Conservation (phyloP, 495 filamentous ascomycete genomes). For the Aspergillus avenaceus region DNA sequence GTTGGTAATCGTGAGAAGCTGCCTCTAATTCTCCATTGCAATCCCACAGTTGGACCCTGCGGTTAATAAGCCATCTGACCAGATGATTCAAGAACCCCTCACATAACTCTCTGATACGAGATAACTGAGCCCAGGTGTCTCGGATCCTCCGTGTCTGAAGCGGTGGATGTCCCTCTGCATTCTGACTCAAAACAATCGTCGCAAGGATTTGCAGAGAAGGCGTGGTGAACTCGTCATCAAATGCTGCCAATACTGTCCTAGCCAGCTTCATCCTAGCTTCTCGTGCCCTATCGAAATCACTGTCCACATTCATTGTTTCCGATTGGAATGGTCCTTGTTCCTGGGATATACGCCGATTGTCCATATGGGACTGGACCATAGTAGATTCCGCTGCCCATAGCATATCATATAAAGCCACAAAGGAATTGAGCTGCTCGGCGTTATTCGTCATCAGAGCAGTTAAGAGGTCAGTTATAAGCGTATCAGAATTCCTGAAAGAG, state of each 20-base stretch:
- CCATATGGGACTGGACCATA: constrained; percentile 22
- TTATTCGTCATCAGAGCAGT: constrained; percentile 14
- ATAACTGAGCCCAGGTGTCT: constrained; percentile 16
- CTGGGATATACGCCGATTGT: constrained; percentile 20
- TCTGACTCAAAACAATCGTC: constrained; percentile 15
- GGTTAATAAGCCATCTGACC: constrained; percentile 25
- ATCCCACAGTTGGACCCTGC: constrained; percentile 26
- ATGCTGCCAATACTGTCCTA: constrained; percentile 19
- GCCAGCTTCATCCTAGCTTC: constrained; percentile 17
- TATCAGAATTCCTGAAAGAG: constrained; percentile 14
- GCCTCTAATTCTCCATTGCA: constrained; percentile 26
- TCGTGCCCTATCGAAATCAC: constrained; percentile 13
- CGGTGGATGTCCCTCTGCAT: constrained; percentile 11
- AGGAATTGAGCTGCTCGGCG: constrained; percentile 13
- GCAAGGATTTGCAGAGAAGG: constrained; percentile 19
- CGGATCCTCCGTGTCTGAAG: constrained; percentile 19
- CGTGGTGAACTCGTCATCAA: constrained; percentile 17
- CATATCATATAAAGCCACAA: constrained; percentile 19
- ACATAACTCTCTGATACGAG: constrained; percentile 9
- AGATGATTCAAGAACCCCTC: constrained; percentile 14
- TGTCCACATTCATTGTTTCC: constrained; percentile 15
- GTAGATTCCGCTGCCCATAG: constrained; percentile 23
- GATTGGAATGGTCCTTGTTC: constrained; percentile 15
- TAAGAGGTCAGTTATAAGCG: constrained; percentile 18
- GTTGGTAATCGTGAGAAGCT: constrained; percentile 23